Evolutionary conservation across 805 yeast genomes (phyloP).

Genomic region (Scheffersomyces stipitis): DNA sequence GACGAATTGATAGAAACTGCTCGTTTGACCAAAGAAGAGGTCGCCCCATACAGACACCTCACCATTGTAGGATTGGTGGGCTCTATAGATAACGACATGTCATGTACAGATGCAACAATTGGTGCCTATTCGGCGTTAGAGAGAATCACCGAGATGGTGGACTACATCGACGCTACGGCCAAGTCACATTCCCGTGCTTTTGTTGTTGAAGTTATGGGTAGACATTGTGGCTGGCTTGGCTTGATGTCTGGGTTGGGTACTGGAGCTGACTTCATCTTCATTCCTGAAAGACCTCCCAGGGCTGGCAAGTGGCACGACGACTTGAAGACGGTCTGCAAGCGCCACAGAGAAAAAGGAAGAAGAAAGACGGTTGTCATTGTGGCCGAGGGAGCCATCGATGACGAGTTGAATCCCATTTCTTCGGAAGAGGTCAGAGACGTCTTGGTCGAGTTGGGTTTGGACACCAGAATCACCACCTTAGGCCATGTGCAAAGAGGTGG

Average conservation of each 20-base stretch:
- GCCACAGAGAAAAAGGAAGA: slow-evolving; percentile 71
- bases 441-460: slow-evolving; percentile 66
- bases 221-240: slow-evolving; percentile 89
- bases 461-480: slow-evolving; percentile 73
- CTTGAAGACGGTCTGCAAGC: slow-evolving; percentile 58
- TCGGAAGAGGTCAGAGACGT: slow-evolving; percentile 65
- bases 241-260: slow-evolving; percentile 78
- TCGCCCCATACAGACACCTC: slow-evolving; percentile 50
- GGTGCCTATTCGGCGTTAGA: slow-evolving; percentile 80
- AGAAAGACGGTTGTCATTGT: slow-evolving; percentile 78
- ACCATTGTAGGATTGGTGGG: slow-evolving; percentile 78
- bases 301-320: slow-evolving; percentile 65
- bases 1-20: slow-evolving; percentile 51
- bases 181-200: slow-evolving; percentile 81
- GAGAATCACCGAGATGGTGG: slow-evolving; percentile 71
- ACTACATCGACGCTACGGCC: slow-evolving; percentile 83
- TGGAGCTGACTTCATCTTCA: slow-evolving; percentile 77
- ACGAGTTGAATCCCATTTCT: slow-evolving; percentile 65
- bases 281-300: slow-evolving; percentile 76
- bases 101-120: slow-evolving; percentile 80
- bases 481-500: slow-evolving; percentile 89
- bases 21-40: slow-evolving; percentile 47
- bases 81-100: slow-evolving; percentile 83
- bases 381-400: slow-evolving; percentile 81
- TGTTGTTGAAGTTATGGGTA: slow-evolving; percentile 85